Base-by-base conservation (phyloP, 164 flowering plant genomes). In the Annona cherimola region DNA sequence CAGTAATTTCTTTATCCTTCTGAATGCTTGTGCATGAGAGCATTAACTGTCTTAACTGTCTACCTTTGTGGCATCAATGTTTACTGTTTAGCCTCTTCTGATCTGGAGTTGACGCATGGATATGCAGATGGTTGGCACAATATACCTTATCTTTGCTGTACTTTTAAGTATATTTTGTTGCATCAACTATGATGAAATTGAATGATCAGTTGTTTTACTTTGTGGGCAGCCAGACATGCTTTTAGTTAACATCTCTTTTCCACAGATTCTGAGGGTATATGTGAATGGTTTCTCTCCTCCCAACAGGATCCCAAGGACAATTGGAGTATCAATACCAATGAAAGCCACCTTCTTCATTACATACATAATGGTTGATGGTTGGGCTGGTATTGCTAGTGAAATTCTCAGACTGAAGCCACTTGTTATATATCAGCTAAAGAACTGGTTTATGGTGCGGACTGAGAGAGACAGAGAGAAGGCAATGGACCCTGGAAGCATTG, bases 291-390 rank as follows among this genome's bases (percentile, higher is more conserved):
- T 41, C 16, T 43, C 18, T 66, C 18, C 39, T 3, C 50, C 11
- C 69, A 40, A 76, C 88, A 95, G 99, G 85, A 93, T 95, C 78
- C 99, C 99, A 3, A 85, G 93, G 76, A 95, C 90, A 6, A 90
- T 95, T 73, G 99, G 99, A 35, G 98, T 91, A 8, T 88, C 99
- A 26, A 93, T 95, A 73, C 98, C 99, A 60, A 90, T 88, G 97
- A 95, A 95, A 78, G 99, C 98, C 69, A 95, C 99, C 45, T 95
- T 95, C 82, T 95, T 95, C 74, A 90, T 95, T 57, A 95, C 99
- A 20, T 93, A 89, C 70, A 90, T 95, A 79, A 95, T 95, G 99
- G 86, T 93, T 72, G 98, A 93, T 75, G 99, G 99, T 4, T 95
- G 99, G 99, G 96, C 99, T 46, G 99, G 94, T 40, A 86, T 95